Base-by-base conservation (phyloP, 805 yeast genomes). In the Priceomyces medius region DNA sequence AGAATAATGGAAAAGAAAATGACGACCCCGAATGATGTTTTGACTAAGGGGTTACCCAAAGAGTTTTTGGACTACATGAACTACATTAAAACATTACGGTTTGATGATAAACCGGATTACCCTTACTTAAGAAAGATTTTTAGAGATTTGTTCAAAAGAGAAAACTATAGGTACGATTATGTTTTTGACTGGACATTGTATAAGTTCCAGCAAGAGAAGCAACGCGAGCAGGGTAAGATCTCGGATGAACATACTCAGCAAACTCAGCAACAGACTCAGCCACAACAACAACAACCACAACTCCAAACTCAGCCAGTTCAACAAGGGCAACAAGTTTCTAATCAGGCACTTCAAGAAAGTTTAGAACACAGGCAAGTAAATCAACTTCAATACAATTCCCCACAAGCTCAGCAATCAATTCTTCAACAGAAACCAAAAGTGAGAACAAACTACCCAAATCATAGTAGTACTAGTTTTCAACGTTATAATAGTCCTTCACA, bases 41-140 rank as follows among this genome's bases (percentile, higher is more conserved):
- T 91, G 54, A 90, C 97, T 48, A 81, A 88, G 56, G 98, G 98
- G 6, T 77, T 93, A 53, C 99, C 99, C 16, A 74, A 77, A 38
- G 97, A 91, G 68, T 91, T 91, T 63, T 81, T 85, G 49, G 83
- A 85, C 54, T 91, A 90, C 63, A 76, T 91, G 75, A 80, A 83
- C 54, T 93, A 93, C 63, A 85, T 93, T 44, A 86, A 93, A 55
- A 85, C 93, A 44, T 77, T 91, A 55, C 78, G 96, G 49, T 91
- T 93, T 57, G 98, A 91, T 57, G 98, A 93, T 64, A 88, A 88
- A 62, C 99, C 99, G 8, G 98, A 91, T 66, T 91, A 93, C 64
- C 76, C 81, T 35, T 91, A 84, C 61, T 75, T 91, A 63, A 85
- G 97, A 57, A 84, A 88, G 61, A 73, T 91, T 43, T 85, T 91